Evolutionary conservation across 371 early-diverging fungal species (phyloP).

Genomic region (Apophysomyces ossiformis): DNA sequence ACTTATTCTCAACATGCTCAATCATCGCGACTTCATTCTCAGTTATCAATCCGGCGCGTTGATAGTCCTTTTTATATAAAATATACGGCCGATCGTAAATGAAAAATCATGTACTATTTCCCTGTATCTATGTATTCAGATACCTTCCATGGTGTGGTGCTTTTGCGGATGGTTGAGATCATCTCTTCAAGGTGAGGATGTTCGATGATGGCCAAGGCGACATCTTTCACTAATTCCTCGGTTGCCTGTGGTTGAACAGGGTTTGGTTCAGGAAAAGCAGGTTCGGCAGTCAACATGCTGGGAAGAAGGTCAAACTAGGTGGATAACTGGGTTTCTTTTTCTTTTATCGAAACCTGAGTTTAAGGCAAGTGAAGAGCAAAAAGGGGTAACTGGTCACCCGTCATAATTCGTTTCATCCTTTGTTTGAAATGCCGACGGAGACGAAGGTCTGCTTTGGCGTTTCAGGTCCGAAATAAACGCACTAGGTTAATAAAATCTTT

Average conservation of each 20-base stretch:
- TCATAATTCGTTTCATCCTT: background rate
- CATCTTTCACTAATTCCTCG: conserved; percentile 41
- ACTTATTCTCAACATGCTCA: conserved; percentile 57
- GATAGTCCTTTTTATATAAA: conserved; percentile 66
- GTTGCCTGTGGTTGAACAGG: background rate
- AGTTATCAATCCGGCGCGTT: conserved; percentile 80
- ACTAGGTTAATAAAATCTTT: too few relatives aligned
- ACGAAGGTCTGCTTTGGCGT: background rate
- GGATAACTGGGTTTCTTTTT: background rate
- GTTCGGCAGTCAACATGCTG: conserved; percentile 33
- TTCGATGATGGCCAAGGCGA: conserved; percentile 65
- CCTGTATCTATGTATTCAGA: background rate
- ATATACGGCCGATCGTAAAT: background rate
- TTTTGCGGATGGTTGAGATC: conserved; percentile 65
- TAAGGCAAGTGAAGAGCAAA: conserved; percentile 32
- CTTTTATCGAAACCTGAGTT: conserved; percentile 31
- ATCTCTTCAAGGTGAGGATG: conserved; percentile 87
- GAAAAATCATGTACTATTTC: background rate
- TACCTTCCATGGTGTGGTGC: conserved; percentile 91
- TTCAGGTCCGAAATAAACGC: background rate
- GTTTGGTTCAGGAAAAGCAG: conserved; percentile 20
- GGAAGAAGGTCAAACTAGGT: conserved; percentile 25
- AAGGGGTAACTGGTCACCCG: conserved; percentile 11
- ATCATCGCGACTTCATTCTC: conserved; percentile 78
- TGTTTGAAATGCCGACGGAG: background rate